These are phyloP conservation scores for Cyclotella sp. DNA, from an alignment of 108 stramenopile species.

Conservation along the genomic window DNA sequence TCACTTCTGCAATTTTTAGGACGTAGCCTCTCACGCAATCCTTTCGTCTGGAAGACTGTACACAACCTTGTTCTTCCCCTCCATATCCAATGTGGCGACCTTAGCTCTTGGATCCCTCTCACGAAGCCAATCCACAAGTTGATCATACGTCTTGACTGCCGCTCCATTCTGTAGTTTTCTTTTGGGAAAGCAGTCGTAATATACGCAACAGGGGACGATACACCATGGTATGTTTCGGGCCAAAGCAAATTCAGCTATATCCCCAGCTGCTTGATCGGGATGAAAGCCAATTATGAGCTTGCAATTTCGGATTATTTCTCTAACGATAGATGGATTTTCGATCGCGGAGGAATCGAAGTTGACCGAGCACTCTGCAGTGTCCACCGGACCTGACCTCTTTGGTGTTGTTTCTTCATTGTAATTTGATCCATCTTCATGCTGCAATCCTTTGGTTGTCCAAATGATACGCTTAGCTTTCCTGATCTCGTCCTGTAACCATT, in stretches of 20 bases:
- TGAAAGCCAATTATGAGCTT: constrained; percentile 55
- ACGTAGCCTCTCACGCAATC: too few relatives aligned
- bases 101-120: constrained; percentile 39
- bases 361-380: background rate
- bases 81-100: constrained; percentile 42
- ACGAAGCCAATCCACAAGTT: constrained; percentile 43
- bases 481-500: constrained; percentile 19
- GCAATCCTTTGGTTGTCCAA: constrained; percentile 42
- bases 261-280: constrained; percentile 61
- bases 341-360: constrained; percentile 6
- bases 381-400: background rate
- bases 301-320: constrained; percentile 18
- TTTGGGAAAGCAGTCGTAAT: constrained; percentile 37
- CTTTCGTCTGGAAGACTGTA: constrained; percentile 31
- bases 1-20: too few relatives aligned
- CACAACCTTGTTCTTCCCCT: constrained; percentile 56
- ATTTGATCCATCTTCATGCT: constrained; percentile 42
- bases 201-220: constrained; percentile 61
- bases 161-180: constrained; percentile 40
- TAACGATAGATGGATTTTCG: constrained; percentile 14
- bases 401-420: constrained; percentile 19
- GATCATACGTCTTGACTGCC: constrained; percentile 40
- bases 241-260: constrained; percentile 49
- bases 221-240: constrained; percentile 46
- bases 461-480: constrained; percentile 24